Base-by-base conservation (phyloP, 2,329 filamentous ascomycete species). In the Grosmannia clavigera region DNA sequence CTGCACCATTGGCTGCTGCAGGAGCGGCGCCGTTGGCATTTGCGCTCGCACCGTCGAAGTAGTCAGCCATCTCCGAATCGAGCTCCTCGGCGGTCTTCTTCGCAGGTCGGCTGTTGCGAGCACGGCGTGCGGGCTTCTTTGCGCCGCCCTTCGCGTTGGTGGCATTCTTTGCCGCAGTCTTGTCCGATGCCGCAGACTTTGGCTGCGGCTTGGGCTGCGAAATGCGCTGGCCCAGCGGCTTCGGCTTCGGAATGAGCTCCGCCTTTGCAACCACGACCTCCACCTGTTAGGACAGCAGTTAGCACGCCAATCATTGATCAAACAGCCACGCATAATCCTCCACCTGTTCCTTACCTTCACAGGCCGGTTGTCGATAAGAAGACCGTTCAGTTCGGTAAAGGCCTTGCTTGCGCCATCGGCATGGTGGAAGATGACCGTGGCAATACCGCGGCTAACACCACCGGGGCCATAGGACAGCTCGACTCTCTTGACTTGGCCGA, bases 31-130 rank as follows among this genome's bases (percentile, higher is more conserved):
- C 76, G 60, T 71, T 75, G 60, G 70, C 65, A 31, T 65, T 64
- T 7, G 76, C 78, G 65, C 77, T 77, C 58, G 72, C 76, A 65
- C 75, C 70, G 40, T 80, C 84, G 71, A 95, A 97, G 77, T 99
- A 99, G 73, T 97, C 94, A 25, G 84, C 86, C 94, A 99, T 99
- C 73, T 99, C 94, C 5, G 90, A 91, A 72, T 99, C 94, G 31
- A 99, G 84, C 76, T 99, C 92, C 71, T 96, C 92, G 1, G 87
- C 85, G 0, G 91, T 95, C 88, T 97, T 97, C 77, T 95, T 79
- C 69, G 85, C 76, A 66, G 87, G 80, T 68, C 87, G 83, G 65
- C 80, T 77, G 68, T 77, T 86, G 66, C 85, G 84, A 51, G 70
- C 73, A 64, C 78, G 77, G 61, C 80, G 77, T 10, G 51, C 50